Conservation (phyloP, 306 rosid species). For the Delonix regia region DNA sequence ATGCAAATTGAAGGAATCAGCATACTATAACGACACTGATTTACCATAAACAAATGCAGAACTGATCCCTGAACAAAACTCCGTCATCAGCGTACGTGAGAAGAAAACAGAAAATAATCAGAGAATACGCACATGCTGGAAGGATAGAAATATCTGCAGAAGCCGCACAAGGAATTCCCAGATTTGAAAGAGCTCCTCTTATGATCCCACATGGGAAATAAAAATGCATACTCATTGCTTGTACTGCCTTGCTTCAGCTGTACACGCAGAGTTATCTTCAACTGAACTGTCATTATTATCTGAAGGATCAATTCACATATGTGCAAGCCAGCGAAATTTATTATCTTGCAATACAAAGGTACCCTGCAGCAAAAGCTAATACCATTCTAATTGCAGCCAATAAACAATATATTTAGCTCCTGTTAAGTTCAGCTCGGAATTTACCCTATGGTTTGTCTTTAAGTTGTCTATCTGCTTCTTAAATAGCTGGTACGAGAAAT, state of each 20-base stretch:
- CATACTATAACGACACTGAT: neutral
- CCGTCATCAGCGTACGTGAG: neutral
- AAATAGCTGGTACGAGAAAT: conserved; percentile 96
- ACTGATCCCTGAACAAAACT: too few relatives aligned
- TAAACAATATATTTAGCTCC: neutral
- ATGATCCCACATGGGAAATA: conserved; percentile 97
- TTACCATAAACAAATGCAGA: neutral
- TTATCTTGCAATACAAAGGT: conserved; percentile 96
- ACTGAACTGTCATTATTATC: conserved; percentile 54
- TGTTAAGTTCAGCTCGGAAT: conserved; percentile 30
- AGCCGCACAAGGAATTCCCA: conserved; percentile 98
- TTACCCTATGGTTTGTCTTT: conserved; percentile 92
- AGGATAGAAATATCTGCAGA: conserved; percentile 88
- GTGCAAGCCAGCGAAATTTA: conserved; percentile 83
- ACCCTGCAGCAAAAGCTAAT: conserved; percentile 61
- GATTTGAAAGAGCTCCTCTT: conserved; percentile 93
- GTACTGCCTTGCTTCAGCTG: conserved; percentile 68
- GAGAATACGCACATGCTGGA: conserved; percentile 78
- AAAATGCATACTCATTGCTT: conserved; percentile 86
- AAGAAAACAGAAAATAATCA: conserved; percentile 2
- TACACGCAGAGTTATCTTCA: conserved; percentile 56
- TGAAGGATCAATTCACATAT: conserved; percentile 70
- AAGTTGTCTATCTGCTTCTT: conserved; percentile 98
- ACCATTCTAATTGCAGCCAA: conserved; percentile 8
- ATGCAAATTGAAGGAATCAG: neutral